These are phyloP conservation scores for Pouteria glomerata DNA, from an alignment of 148 eudicot genomes.

Conservation along the genomic window DNA sequence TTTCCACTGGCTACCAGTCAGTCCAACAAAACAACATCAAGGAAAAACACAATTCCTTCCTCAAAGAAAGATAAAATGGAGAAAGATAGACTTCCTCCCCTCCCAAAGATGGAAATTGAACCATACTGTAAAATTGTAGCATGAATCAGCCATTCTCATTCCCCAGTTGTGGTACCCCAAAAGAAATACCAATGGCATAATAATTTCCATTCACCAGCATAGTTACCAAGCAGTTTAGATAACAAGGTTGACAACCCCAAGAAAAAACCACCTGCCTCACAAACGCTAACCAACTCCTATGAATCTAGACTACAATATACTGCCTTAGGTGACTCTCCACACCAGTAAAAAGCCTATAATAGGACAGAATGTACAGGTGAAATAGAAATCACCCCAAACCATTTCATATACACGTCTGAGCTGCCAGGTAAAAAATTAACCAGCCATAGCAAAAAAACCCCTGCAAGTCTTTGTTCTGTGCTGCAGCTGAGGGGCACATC, in stretches of 20 bases:
- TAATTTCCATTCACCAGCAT: not conserved
- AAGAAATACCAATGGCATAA: not conserved
- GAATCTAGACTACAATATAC: not conserved
- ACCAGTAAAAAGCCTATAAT: constrained; percentile 3
- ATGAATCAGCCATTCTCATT: not conserved
- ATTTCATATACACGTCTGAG: not conserved
- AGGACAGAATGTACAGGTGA: not conserved
- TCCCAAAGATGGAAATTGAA: too few species aligned
- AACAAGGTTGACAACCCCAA: not conserved
- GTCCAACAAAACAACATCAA: too few species aligned
- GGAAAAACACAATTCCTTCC: too few species aligned
- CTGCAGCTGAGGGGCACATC: not conserved
- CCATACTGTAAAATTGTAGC: too few species aligned
- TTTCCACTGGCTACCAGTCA: too few species aligned
- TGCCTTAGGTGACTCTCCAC: not conserved
- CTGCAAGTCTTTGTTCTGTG: not conserved
- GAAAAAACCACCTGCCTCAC: not conserved
- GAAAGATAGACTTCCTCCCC: too few species aligned
- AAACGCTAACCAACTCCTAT: not conserved
- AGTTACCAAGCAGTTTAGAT: not conserved
- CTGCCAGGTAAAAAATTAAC: not conserved
- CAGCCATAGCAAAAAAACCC: not conserved
- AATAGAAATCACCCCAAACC: not conserved
- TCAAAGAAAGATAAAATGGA: too few species aligned
- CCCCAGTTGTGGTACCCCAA: not conserved